Evolutionary conservation across 495 filamentous ascomycete species (phyloP).

Genomic region (Hypoxylon rickii): DNA sequence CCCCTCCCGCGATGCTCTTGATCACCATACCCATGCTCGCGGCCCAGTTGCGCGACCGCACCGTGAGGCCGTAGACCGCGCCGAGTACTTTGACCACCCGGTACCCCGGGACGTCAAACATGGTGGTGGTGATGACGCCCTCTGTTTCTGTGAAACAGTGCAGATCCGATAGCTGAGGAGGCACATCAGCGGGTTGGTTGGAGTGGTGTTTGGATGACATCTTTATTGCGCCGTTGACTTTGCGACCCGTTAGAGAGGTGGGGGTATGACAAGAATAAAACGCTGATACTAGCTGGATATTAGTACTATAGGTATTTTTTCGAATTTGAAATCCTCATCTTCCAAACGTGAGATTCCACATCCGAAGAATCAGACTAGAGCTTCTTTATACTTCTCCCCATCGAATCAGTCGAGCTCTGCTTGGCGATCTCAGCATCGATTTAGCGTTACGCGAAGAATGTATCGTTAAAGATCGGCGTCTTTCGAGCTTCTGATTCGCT

Average conservation of each 20-base stretch:
- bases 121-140: constrained; percentile 59
- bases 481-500: constrained; percentile 5
- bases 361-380: too few relatives aligned
- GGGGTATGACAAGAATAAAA: neutral
- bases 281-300: too few relatives aligned
- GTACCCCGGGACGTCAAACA: constrained; percentile 59
- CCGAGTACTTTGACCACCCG: constrained; percentile 61
- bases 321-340: too few relatives aligned
- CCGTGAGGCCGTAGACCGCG: constrained; percentile 62
- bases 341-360: too few relatives aligned
- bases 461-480: neutral
- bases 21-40: constrained; percentile 50
- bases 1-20: constrained; percentile 58
- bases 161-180: constrained; percentile 44
- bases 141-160: constrained; percentile 65
- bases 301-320: too few relatives aligned
- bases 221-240: constrained; percentile 1
- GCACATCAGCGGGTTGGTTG: constrained; percentile 33
- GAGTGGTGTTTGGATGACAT: constrained; percentile 3
- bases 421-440: neutral
- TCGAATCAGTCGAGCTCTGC: too few relatives aligned
- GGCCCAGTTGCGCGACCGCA: constrained; percentile 58
- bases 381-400: too few relatives aligned
- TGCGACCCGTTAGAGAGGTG: neutral
- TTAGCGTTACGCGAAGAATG: neutral